These are phyloP conservation scores for Gliomastix tumulicola DNA, from an alignment of 2,329 filamentous ascomycete species.

Conservation along the genomic window DNA sequence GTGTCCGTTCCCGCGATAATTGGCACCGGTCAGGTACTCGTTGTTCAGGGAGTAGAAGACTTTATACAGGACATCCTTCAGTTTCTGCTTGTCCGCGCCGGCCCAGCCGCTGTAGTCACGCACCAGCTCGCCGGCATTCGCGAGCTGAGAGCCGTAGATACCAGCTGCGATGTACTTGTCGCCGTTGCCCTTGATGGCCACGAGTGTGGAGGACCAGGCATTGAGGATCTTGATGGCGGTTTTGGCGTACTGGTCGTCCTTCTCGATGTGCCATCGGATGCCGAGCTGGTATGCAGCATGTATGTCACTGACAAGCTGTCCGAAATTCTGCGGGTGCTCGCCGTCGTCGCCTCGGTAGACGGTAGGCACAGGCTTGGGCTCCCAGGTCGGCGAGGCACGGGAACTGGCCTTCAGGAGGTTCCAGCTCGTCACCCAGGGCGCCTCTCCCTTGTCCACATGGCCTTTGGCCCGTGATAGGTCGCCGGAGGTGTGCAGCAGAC, in stretches of 20 bases:
- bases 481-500: neutral
- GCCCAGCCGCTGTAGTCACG: constrained; percentile 23
- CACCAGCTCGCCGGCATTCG: constrained; percentile 36
- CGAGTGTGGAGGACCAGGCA: constrained; percentile 26
- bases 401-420: neutral
- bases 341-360: constrained; percentile 22
- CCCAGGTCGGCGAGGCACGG: neutral
- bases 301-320: constrained; percentile 5
- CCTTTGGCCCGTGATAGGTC: neutral
- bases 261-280: constrained; percentile 30
- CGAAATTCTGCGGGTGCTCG: neutral
- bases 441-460: neutral
- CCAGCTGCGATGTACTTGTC: constrained; percentile 23
- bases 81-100: constrained; percentile 7
- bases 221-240: constrained; percentile 26
- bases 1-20: constrained; percentile 17
- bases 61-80: constrained; percentile 19
- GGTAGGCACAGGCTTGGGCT: constrained; percentile 14
- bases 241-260: constrained; percentile 24
- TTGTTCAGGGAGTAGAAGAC: constrained; percentile 30
- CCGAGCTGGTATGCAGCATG: constrained; percentile 26
- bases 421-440: neutral
- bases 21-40: constrained; percentile 27
- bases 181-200: constrained; percentile 19
- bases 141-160: constrained; percentile 37